Base-by-base conservation (phyloP, 2,329 filamentous ascomycete genomes). In the Phaeosphaeria sp. region DNA sequence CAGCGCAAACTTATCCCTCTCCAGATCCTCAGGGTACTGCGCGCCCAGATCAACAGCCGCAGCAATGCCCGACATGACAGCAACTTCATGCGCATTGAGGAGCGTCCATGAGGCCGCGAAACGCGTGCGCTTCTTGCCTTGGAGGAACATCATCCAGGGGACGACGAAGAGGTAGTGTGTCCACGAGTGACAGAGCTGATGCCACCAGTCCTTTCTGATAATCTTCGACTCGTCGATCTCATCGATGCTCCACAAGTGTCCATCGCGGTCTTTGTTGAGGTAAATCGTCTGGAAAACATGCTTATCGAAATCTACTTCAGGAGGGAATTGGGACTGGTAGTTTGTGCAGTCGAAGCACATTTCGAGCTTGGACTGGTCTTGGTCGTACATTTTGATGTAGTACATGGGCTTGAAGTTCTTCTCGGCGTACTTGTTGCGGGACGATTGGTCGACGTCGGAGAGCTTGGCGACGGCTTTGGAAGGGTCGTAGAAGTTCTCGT, bases 341-440 rank as follows among this genome's bases (percentile, higher is more conserved):
- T 91, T 90, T 39, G 87, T 89, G 77, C 88, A 90, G 74, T 92
- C 89, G 75, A 91, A 92, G 55, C 85, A 89, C 82, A 80, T 86
- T 71, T 86, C 84, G 36, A 82, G 83, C 72, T 87, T 85, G 2
- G 79, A 83, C 1, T 81, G 80, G 64, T 88, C 83, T 15, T 82
- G 58, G 0, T 79, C 74, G 70, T 89, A 89, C 51, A 82, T 83
- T 54, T 87, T 85, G 63, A 86, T 89, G 68, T 84, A 84, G 77
- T 89, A 89, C 87, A 89, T 89, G 51, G 87, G 86, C 49, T 82
- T 80, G 78, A 86, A 89, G 20, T 78, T 79, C 49, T 82, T 81
- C 53, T 81, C 78, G 3, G 82, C 83, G 25, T 71, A 74, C 68
- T 82, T 52, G 79, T 78, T 69, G 46, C 81, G 78, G 0, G 70